Evolutionary conservation across 1,284 basidiomycete species (phyloP).

Genomic region (Puccinia polysora): DNA sequence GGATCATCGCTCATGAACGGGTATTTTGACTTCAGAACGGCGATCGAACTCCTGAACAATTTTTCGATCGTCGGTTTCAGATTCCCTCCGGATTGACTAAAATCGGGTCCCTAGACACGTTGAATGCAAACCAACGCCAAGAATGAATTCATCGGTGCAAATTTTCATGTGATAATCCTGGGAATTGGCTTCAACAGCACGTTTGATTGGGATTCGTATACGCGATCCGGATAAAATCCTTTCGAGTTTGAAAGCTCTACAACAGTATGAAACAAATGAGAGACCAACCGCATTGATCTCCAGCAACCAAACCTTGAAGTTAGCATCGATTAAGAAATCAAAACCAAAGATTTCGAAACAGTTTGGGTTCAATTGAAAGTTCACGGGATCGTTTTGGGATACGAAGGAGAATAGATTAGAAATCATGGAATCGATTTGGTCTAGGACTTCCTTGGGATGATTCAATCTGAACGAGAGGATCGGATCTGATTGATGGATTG

Average conservation of each 20-base stretch:
- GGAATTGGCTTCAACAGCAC: too few relatives aligned
- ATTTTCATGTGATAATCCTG: too few relatives aligned
- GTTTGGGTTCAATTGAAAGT: constrained; percentile 17
- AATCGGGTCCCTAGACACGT: constrained; percentile 6
- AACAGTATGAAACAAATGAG: background rate
- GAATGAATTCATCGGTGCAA: too few relatives aligned
- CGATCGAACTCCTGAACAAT: background rate
- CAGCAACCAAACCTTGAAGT: constrained; percentile 28
- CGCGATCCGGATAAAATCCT: too few relatives aligned
- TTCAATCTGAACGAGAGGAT: too few relatives aligned
- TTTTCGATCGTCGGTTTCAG: background rate
- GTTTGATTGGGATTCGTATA: too few relatives aligned
- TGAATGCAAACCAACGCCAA: background rate
- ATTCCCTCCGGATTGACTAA: background rate
- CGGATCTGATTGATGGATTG: too few relatives aligned
- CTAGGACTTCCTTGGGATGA: background rate
- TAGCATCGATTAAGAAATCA: constrained; percentile 19
- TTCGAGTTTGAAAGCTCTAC: too few relatives aligned
- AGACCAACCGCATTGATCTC: constrained; percentile 24
- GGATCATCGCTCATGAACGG: background rate
- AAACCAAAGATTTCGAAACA: constrained; percentile 31
- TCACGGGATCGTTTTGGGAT: constrained; percentile 19
- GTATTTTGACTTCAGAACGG: background rate
- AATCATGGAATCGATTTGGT: constrained; percentile 14
- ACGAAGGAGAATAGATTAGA: background rate